These are phyloP conservation scores for Ramalina intermedia DNA, from an alignment of 495 filamentous ascomycete species.

Conservation along the genomic window DNA sequence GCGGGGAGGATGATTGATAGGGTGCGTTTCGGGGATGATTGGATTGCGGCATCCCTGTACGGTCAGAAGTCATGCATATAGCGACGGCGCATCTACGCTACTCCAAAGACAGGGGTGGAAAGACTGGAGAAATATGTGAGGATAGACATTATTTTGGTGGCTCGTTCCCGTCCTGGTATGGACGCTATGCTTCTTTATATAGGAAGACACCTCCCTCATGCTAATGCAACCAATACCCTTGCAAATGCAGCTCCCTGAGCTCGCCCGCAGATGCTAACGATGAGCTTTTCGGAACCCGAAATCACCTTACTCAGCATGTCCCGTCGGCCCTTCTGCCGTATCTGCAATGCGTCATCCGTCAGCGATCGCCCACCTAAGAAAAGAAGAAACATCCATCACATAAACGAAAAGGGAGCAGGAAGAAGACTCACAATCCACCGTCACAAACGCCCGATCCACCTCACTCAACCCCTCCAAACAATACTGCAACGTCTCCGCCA, in stretches of 20 bases:
- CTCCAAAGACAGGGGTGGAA: no score
- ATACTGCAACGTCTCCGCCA: constrained; percentile 80
- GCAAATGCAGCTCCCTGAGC: background rate
- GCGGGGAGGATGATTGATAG: constrained; percentile 1
- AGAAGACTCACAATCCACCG: constrained; percentile 6
- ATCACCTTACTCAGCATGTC: constrained; percentile 7
- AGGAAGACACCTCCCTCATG: background rate
- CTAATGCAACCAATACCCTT: background rate
- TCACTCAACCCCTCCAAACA: constrained; percentile 13
- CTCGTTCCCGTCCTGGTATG: no score
- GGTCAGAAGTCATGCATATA: background rate
- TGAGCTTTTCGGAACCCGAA: background rate
- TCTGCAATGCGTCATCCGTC: background rate
- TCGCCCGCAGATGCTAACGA: background rate
- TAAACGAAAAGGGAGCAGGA: background rate
- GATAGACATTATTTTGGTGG: background rate
- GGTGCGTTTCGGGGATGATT: background rate
- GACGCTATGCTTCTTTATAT: no score
- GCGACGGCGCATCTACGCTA: background rate
- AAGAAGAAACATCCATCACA: no score
- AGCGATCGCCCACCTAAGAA: no score
- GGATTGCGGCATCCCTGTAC: background rate
- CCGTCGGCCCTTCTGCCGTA: constrained; percentile 10
- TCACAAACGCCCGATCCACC: constrained; percentile 16
- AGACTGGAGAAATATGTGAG: background rate